These are phyloP conservation scores for Fomitopsis betulina DNA, from an alignment of 1,284 basidiomycete species.

Conservation along the genomic window DNA sequence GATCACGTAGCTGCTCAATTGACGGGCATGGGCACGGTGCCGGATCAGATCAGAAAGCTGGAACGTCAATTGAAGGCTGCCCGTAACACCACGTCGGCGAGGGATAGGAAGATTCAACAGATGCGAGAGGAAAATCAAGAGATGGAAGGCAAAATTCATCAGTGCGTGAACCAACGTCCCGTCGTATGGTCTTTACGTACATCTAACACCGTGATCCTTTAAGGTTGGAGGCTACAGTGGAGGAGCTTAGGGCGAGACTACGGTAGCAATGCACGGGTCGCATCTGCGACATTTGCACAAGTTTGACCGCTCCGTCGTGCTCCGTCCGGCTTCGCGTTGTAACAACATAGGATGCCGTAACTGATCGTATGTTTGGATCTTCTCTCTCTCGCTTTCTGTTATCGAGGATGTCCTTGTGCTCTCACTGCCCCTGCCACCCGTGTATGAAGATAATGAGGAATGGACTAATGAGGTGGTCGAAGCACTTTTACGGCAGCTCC, in stretches of 20 bases:
- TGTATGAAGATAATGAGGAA: background rate
- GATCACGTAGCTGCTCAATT: conserved; percentile 14
- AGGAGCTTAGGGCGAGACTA: conserved; percentile 8
- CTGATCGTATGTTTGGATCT: background rate
- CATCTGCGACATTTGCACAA: background rate
- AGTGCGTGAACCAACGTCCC: conserved; percentile 15
- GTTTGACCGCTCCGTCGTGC: background rate
- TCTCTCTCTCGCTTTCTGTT: background rate
- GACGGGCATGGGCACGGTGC: conserved; percentile 15
- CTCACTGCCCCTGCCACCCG: background rate
- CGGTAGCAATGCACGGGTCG: background rate
- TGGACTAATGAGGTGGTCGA: too few species aligned
- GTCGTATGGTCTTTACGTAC: background rate
- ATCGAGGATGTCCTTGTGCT: background rate
- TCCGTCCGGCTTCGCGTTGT: background rate
- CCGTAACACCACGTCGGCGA: conserved; percentile 32
- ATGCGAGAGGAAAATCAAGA: conserved; percentile 34
- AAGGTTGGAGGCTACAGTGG: conserved; percentile 15
- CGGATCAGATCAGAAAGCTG: conserved; percentile 35
- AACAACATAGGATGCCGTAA: conserved; percentile 3
- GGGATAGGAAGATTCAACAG: conserved; percentile 31
- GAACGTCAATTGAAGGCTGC: conserved; percentile 35
- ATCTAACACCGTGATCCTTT: conserved; percentile 1
- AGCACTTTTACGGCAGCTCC: background rate
- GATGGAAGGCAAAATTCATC: conserved; percentile 30